These are phyloP conservation scores for Wickerhamiella shivajii DNA, from an alignment of 805 yeast genomes.

Conservation along the genomic window DNA sequence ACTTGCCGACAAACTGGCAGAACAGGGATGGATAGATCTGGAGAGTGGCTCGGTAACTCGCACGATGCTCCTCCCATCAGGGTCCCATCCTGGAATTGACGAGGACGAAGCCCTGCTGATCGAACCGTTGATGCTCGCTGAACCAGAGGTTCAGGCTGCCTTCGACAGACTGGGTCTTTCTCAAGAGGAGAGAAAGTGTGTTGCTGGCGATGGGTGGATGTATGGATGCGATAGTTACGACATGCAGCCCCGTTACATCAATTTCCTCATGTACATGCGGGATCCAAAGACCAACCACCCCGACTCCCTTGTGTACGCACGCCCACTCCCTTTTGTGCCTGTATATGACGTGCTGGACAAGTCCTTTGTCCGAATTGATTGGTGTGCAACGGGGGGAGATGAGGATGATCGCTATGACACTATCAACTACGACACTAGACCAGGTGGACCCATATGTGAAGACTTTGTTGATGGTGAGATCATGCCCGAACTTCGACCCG, in stretches of 20 bases:
- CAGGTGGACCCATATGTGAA: conserved; percentile 31
- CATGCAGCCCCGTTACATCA: conserved; percentile 30
- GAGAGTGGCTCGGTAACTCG: conserved; percentile 48
- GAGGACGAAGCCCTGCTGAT: conserved; percentile 29
- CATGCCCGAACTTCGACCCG: conserved; percentile 50
- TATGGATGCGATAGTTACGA: conserved; percentile 59
- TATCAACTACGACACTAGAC: conserved; percentile 38
- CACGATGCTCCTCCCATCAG: conserved; percentile 40
- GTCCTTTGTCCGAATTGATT: conserved; percentile 58
- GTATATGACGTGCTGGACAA: conserved; percentile 48
- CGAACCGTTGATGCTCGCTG: conserved; percentile 30
- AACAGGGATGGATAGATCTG: conserved; percentile 60
- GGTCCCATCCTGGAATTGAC: conserved; percentile 55
- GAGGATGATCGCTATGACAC: conserved; percentile 44
- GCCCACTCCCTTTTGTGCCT: conserved; percentile 61
- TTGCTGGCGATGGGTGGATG: conserved; percentile 39
- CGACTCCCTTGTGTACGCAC: conserved; percentile 43
- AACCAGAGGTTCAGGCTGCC: conserved; percentile 81
- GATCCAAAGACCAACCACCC: conserved; percentile 35
- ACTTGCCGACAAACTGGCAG: conserved; percentile 33
- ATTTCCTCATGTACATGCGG: conserved; percentile 65
- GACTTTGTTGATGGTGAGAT: conserved; percentile 50
- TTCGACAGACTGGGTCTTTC: conserved; percentile 62
- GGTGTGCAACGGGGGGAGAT: conserved; percentile 55
- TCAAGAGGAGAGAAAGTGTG: conserved; percentile 11